Evolutionary conservation across 805 yeast species (phyloP).

Genomic region (Jamesozyma piceae): DNA sequence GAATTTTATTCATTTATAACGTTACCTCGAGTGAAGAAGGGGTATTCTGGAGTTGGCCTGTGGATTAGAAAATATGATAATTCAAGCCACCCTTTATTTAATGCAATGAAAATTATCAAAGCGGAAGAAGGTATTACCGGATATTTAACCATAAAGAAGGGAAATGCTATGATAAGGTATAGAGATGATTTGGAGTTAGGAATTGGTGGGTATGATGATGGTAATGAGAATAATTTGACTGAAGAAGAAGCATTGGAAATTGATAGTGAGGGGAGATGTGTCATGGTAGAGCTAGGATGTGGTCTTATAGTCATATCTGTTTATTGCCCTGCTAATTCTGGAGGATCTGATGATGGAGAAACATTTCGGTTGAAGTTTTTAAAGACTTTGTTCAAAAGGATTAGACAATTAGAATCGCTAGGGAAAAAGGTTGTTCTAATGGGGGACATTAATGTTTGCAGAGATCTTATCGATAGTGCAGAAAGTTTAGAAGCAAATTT

Average conservation of each 20-base stretch:
- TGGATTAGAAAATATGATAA: conserved; percentile 49
- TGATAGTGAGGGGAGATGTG: conserved; percentile 80
- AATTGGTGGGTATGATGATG: conserved; percentile 66
- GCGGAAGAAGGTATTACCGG: conserved; percentile 96
- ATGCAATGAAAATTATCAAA: conserved; percentile 44
- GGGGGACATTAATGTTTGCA: conserved; percentile 83
- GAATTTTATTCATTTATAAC: conserved; percentile 60
- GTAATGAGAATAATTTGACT: conserved; percentile 13
- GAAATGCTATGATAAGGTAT: conserved; percentile 8
- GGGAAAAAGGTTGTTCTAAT: conserved; percentile 68
- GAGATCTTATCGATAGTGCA: conserved; percentile 77
- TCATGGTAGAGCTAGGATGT: conserved; percentile 61
- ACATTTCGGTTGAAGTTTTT: conserved; percentile 49
- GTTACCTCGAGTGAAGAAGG: conserved; percentile 58
- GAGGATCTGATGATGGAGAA: conserved; percentile 58
- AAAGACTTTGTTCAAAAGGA: conserved; percentile 49
- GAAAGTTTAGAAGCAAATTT: conserved; percentile 38
- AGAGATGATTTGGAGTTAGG: conserved; percentile 20
- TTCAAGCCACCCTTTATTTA: conserved; percentile 32
- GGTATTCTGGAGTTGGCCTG: conserved; percentile 88
- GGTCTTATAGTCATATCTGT: conserved; percentile 53
- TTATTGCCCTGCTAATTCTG: conserved; percentile 90
- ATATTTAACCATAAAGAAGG: conserved; percentile 20
- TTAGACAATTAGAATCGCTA: conserved; percentile 40
- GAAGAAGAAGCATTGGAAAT: conserved; percentile 35